Conservation (phyloP, 805 yeast genomes). For the Ogataea degrootiae region DNA sequence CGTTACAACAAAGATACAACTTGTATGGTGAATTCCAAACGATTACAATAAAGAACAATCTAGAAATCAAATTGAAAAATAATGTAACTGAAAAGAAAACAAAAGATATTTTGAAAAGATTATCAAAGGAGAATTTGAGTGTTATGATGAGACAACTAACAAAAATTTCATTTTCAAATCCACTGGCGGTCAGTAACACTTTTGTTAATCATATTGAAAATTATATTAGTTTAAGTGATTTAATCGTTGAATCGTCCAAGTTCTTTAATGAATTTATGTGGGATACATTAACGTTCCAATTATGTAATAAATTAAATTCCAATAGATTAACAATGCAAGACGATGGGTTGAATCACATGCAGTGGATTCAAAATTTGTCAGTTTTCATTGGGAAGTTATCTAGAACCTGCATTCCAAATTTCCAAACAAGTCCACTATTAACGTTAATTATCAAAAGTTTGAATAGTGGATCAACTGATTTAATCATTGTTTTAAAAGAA, state of each 20-base stretch:
- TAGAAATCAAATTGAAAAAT: slow-evolving; percentile 53
- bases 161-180: slow-evolving; percentile 68
- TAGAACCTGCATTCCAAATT: slow-evolving; percentile 41
- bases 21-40: slow-evolving; percentile 75
- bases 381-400: slow-evolving; percentile 73
- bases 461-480: slow-evolving; percentile 53
- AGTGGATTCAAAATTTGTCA: slow-evolving; percentile 83
- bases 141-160: slow-evolving; percentile 72
- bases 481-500: slow-evolving; percentile 62
- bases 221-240: slow-evolving; percentile 77
- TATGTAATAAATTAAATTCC: slow-evolving; percentile 64
- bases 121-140: slow-evolving; percentile 73
- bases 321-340: slow-evolving; percentile 64
- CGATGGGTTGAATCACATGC: slow-evolving; percentile 76
- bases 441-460: slow-evolving; percentile 58
- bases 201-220: slow-evolving; percentile 82
- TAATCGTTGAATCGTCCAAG: slow-evolving; percentile 74
- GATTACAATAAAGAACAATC: slow-evolving; percentile 50
- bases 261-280: slow-evolving; percentile 74
- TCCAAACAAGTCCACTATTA: slow-evolving; percentile 62
- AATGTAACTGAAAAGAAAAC: slow-evolving; percentile 74
- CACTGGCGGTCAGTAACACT: slow-evolving; percentile 69
- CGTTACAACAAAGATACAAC: slow-evolving; percentile 63
- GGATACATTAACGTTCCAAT: slow-evolving; percentile 76
- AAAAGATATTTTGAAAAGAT: slow-evolving; percentile 69